phyloP scores from a whole-genome alignment of 768 basidiomycete species.

The Melanogaster broomeanus region DNA sequence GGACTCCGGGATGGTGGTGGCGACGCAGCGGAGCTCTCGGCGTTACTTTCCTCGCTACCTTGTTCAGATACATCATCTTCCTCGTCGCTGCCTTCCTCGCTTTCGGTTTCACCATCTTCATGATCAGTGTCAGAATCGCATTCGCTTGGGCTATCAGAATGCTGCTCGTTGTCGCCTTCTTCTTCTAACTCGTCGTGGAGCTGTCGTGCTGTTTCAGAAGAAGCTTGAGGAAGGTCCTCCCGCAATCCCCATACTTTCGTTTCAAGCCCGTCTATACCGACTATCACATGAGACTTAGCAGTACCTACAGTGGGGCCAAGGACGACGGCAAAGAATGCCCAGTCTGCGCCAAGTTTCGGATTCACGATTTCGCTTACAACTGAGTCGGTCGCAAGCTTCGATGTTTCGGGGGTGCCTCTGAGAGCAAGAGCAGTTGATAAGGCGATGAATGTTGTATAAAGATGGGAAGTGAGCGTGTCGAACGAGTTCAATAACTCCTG shows the following conservation, averaged over 20 bases:
- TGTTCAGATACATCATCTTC: neutral
- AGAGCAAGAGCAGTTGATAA: conserved; percentile 67
- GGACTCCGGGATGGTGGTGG: conserved; percentile 28
- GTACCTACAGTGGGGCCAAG: conserved; percentile 67
- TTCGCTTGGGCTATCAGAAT: neutral
- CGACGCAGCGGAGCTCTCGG: conserved; percentile 9
- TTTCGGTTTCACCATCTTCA: conserved; percentile 9
- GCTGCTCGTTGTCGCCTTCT: neutral
- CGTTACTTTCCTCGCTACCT: conserved; percentile 2
- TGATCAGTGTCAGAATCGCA: conserved; percentile 1
- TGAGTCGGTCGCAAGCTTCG: neutral
- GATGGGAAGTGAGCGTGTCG: conserved; percentile 72
- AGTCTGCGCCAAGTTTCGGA: conserved; percentile 15
- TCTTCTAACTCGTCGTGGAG: conserved; percentile 8
- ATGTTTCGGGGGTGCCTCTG: conserved; percentile 10
- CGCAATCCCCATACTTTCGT: conserved; percentile 36
- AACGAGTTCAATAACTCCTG: conserved; percentile 63
- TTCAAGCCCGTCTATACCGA: conserved; percentile 67
- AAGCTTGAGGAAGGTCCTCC: conserved; percentile 1
- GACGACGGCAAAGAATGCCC: conserved; percentile 60
- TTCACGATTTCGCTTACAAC: neutral
- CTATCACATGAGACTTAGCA: conserved; percentile 59
- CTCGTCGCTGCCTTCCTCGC: conserved; percentile 13
- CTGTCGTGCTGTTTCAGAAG: conserved; percentile 27
- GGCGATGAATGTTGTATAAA: conserved; percentile 72